Conservation (phyloP, 1,284 basidiomycete genomes). For the Austroboletus niveus region DNA sequence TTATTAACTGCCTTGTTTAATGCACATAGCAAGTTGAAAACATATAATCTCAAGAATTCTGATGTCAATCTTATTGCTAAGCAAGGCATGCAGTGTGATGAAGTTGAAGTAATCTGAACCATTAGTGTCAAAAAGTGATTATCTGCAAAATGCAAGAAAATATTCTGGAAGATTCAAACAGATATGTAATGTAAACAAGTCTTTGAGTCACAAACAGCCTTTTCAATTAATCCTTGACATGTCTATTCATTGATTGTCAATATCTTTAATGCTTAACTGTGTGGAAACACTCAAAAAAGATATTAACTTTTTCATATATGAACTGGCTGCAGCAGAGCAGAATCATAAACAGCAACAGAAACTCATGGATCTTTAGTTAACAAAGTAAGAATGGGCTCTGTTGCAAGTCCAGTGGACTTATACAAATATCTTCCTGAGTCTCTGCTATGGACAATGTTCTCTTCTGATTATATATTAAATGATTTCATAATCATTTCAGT, state of each 20-base stretch:
- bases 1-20: background rate
- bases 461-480: too few relatives aligned
- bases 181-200: background rate
- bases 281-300: slow-evolving; percentile 12
- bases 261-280: slow-evolving; percentile 36
- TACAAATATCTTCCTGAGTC: too few relatives aligned
- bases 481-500: too few relatives aligned
- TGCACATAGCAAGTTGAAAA: background rate
- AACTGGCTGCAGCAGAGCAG: too few relatives aligned
- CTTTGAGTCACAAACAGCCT: background rate
- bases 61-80: background rate
- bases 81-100: background rate
- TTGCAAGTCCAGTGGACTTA: too few relatives aligned
- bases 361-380: too few relatives aligned
- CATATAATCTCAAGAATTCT: background rate
- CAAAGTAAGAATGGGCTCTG: too few relatives aligned
- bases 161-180: background rate
- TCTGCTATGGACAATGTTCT: too few relatives aligned
- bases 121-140: background rate
- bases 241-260: slow-evolving; percentile 43
- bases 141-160: background rate
- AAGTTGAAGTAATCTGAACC: background rate
- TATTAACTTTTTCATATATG: background rate
- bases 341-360: too few relatives aligned
- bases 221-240: slow-evolving; percentile 37